Conservation (phyloP, 2,329 filamentous ascomycete genomes). For the Periconia macrospinosa region DNA sequence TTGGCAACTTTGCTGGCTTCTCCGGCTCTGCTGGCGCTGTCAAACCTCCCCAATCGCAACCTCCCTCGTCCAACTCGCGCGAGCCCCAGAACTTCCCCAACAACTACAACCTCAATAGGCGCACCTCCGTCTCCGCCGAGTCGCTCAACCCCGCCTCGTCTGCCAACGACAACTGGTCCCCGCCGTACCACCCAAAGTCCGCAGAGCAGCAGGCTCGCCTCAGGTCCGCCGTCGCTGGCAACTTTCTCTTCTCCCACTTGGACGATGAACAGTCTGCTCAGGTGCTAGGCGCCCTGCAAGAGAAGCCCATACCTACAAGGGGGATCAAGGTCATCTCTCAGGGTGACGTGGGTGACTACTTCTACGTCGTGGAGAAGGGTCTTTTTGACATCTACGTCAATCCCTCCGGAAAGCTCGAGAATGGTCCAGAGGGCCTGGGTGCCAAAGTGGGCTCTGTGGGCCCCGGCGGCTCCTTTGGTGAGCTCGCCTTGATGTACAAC, state of each 20-base stretch:
- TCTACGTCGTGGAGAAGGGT: conserved; percentile 94
- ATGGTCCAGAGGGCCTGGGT: conserved; percentile 81
- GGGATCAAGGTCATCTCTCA: conserved; percentile 90
- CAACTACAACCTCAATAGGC: conserved; percentile 91
- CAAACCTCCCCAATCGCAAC: conserved; percentile 42
- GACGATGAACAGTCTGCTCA: conserved; percentile 90
- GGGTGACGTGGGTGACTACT: conserved; percentile 94
- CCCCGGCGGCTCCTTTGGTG: conserved; percentile 90
- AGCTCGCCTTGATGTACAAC: conserved; percentile 98
- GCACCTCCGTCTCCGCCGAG: conserved; percentile 95
- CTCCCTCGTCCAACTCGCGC: conserved; percentile 50
- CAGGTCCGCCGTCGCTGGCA: conserved; percentile 78
- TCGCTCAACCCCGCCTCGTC: conserved; percentile 88
- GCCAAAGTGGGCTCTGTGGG: conserved; percentile 79
- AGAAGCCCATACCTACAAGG: conserved; percentile 93
- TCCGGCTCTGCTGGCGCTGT: conserved; percentile 25
- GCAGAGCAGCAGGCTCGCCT: conserved; percentile 78
- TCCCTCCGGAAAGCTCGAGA: conserved; percentile 71
- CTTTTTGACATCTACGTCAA: conserved; percentile 92
- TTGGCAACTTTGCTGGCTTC: conserved; percentile 43
- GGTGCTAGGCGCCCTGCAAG: conserved; percentile 85
- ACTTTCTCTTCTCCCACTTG: conserved; percentile 92
- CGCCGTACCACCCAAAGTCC: conserved; percentile 82
- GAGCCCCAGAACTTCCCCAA: conserved; percentile 75
- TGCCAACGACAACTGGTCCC: conserved; percentile 84